Base-by-base conservation (phyloP, 306 rosid genomes). In the Cyclanthera cordifolia region DNA sequence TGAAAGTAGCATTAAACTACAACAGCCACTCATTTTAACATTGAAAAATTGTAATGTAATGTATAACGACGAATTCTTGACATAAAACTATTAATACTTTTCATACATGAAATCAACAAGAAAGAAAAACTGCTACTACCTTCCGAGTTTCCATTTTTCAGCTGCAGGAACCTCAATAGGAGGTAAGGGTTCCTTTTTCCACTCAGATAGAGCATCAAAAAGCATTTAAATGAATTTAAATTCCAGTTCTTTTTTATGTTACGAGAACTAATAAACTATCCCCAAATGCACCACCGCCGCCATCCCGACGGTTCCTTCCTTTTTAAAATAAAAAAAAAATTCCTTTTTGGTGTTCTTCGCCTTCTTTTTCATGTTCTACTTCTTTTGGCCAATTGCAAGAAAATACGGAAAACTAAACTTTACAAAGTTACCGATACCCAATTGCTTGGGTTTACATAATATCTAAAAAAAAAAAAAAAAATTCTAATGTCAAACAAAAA, bases 121-220 rank as follows among this genome's bases (percentile, higher is more conserved):
- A 57, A 48, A 73, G 1, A 12, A 54, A 46, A 46, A 39, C 21
- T 4, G 47, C 11, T 16, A 25, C n/a, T 48, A 85, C 99, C 91
- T 71, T 75, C 99, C 78, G 75, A 93, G 90, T 79, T 93, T 93
- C 99, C 99, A 93, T 74, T 93, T 52, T 30, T 91, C 99, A 9
- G 99, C 99, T 2, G 99, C 99, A n/a, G 96, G 99, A 73, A 93
- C 99, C 70, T 93, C 95, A 74, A 93, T 95, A 0, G 99, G 95
- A 0, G 95, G 99, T 84, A 90, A 79, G 9, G 94, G 95, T 76
- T 93, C 99, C 85, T 86, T 73, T 77, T 93, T 93, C 99, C 99
- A 93, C 4, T 91, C 96, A 78, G 79, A 30, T 6, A 93, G 80
- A 72, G 99, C 96, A 81, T 93, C 96, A 53, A 93, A 93, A 93